Conservation (phyloP, 805 yeast species). For the Brettanomyces anomalus region DNA sequence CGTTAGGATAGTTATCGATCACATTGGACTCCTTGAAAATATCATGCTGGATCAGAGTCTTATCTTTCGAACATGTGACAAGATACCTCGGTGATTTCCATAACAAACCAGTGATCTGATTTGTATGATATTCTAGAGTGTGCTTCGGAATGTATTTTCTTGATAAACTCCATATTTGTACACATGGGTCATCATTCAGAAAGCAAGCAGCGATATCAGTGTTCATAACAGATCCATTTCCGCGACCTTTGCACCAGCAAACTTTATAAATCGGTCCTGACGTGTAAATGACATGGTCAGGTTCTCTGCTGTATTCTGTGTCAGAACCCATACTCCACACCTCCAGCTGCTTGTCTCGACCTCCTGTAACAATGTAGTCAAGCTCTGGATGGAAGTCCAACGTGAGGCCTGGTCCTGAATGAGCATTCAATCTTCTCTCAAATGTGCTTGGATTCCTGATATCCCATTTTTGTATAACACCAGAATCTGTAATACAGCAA, state of each 20-base stretch:
- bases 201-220: slow-evolving; percentile 70
- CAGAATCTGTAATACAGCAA: slow-evolving; percentile 82
- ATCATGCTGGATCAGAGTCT: slow-evolving; percentile 38
- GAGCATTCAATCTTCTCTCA: slow-evolving; percentile 78
- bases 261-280: slow-evolving; percentile 75
- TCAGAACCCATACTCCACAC: slow-evolving; percentile 55
- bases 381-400: slow-evolving; percentile 80
- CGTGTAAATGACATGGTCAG: slow-evolving; percentile 65
- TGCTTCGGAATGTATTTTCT: slow-evolving; percentile 66
- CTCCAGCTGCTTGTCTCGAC: slow-evolving; percentile 77
- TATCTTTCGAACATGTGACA: slow-evolving; percentile 46
- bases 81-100: slow-evolving; percentile 40
- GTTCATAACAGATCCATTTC: slow-evolving; percentile 33
- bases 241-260: slow-evolving; percentile 49
- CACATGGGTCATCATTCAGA: slow-evolving; percentile 60
- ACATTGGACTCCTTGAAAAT: slow-evolving; percentile 32
- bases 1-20: slow-evolving; percentile 42
- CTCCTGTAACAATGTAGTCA: slow-evolving; percentile 84
- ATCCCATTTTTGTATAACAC: slow-evolving; percentile 82
- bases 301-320: slow-evolving; percentile 32
- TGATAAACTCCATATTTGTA: slow-evolving; percentile 60
- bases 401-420: slow-evolving; percentile 83
- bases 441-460: slow-evolving; percentile 51
- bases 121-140: slow-evolving; percentile 39
- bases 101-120: slow-evolving; percentile 46